Evolutionary conservation across 2,329 filamentous ascomycete genomes (phyloP).

Genomic region (Aschersonia sp.): DNA sequence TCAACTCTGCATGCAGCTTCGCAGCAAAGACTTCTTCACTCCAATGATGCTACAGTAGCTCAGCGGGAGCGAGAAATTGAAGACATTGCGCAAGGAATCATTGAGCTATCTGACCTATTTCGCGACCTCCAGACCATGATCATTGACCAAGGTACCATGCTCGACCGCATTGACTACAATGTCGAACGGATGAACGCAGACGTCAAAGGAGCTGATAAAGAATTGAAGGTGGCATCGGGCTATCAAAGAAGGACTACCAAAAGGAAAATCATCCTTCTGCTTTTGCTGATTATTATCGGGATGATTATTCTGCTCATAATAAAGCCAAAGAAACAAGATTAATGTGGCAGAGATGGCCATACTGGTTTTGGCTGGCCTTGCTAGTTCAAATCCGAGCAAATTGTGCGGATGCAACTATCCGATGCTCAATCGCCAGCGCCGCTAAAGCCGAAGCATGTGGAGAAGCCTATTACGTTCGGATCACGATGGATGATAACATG

Average conservation of each 20-base stretch:
- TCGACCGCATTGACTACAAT: constrained; percentile 95
- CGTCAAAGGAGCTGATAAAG: constrained; percentile 84
- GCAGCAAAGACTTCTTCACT: constrained; percentile 50
- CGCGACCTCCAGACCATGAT: constrained; percentile 93
- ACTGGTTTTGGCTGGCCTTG: background rate
- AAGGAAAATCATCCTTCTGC: constrained; percentile 80
- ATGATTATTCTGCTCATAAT: constrained; percentile 73
- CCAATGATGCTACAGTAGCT: constrained; percentile 71
- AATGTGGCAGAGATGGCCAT: background rate
- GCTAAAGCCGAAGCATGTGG: no score
- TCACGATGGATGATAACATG: no score
- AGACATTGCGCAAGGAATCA: constrained; percentile 95
- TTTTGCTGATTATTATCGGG: constrained; percentile 70
- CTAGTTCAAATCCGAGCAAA: background rate
- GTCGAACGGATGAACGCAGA: constrained; percentile 90
- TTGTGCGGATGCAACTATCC: background rate
- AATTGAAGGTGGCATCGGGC: constrained; percentile 73
- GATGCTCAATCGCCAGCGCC: no score
- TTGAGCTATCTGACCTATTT: constrained; percentile 92
- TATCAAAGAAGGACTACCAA: constrained; percentile 85
- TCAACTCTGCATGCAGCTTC: constrained; percentile 70
- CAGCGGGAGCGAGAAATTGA: constrained; percentile 95
- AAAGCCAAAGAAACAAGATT: constrained; percentile 52
- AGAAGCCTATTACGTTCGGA: no score
- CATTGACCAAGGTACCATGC: constrained; percentile 78